Evolutionary conservation across 2,329 filamentous ascomycete genomes (phyloP).

Genomic region (Calonectria crousiana): DNA sequence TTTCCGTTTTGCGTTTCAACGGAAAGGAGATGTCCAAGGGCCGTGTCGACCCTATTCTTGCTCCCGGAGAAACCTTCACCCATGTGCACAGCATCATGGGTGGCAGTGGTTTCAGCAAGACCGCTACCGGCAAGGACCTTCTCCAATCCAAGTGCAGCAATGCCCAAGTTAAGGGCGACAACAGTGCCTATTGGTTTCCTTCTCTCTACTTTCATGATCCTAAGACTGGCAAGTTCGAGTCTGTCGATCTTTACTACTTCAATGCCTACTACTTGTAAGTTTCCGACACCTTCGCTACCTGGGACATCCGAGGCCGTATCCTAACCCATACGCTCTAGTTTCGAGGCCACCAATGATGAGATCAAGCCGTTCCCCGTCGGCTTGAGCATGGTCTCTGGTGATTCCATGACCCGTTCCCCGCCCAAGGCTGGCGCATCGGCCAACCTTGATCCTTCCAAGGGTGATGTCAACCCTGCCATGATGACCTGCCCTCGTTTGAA

Average conservation of each 20-base stretch:
- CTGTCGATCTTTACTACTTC: conserved; percentile 78
- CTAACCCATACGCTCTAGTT: conserved; percentile 53
- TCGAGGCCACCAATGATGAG: conserved; percentile 73
- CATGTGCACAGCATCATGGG: conserved; percentile 81
- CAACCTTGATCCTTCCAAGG: conserved; percentile 65
- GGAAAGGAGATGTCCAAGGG: conserved; percentile 73
- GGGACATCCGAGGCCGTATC: neutral
- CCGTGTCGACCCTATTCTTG: conserved; percentile 76
- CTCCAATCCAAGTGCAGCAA: conserved; percentile 76
- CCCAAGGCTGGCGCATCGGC: conserved; percentile 63
- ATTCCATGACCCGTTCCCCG: conserved; percentile 68
- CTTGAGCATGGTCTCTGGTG: conserved; percentile 78
- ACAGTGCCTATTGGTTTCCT: conserved; percentile 84
- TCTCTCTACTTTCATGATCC: conserved; percentile 76
- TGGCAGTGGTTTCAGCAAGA: conserved; percentile 74
- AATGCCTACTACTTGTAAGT: conserved; percentile 81
- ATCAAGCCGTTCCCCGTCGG: conserved; percentile 78
- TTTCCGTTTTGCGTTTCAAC: conserved; percentile 79
- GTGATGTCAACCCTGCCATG: conserved; percentile 66
- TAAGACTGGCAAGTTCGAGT: conserved; percentile 71
- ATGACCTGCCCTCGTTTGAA: conserved; percentile 70
- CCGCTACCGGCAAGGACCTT: conserved; percentile 71
- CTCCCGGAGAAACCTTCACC: conserved; percentile 66
- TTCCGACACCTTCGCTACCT: neutral
- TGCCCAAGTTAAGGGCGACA: conserved; percentile 75